Evolutionary conservation across 345 rosid genomes (phyloP), one percentile per base, ranked within the genome.

Genomic region (Boechera divaricarpa): DNA sequence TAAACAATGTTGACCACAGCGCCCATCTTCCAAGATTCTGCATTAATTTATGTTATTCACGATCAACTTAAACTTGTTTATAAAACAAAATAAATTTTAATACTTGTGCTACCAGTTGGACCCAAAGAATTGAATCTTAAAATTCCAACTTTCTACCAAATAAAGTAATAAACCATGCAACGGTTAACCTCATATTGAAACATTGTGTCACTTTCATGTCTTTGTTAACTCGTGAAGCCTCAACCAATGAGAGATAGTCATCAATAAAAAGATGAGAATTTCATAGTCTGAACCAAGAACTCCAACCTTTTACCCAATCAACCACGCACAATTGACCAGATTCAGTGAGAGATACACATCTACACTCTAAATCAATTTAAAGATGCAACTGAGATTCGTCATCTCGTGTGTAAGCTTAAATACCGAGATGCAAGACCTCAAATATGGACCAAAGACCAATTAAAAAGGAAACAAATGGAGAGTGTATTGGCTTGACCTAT

Each of bases 141-240:
- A 10, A 56, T 29, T 32, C 24, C 24, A 70, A 65, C 9, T 21
- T 21, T 21, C 24, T 21, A 21, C 24, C 24, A 21, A 21, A 21
- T 21, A 21, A 21, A 21, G 24, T 21, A 21, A 21, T 21, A 21
- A 21, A 45, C 15, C 38, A 65, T n/a, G 7, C 42, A 63, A 61
- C 7, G 12, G 3, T 36, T 48, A 60, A 62, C 76, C 39, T 26
- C 52, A 49, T 61, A 62, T 72, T 51, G 61, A 60, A 72, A 48
- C 76, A 38, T 61, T 36, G 41, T 61, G 60, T 72, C 60, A 36
- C 4, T 61, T 72, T 73, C 77, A 62, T 6, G 62, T 16, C 7
- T 5, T 60, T 36, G 57, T 47, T 5, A 58, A 70, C 35, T 29
- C 28, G 18, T 35, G 56, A 1, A 32, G 24, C 24, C 4, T 29